Percentiles rank a stretch among this genome's conserved stretches.
Conservation (phyloP, 106 monocot species). For the Dendrobium chrysotoxum region DNA sequence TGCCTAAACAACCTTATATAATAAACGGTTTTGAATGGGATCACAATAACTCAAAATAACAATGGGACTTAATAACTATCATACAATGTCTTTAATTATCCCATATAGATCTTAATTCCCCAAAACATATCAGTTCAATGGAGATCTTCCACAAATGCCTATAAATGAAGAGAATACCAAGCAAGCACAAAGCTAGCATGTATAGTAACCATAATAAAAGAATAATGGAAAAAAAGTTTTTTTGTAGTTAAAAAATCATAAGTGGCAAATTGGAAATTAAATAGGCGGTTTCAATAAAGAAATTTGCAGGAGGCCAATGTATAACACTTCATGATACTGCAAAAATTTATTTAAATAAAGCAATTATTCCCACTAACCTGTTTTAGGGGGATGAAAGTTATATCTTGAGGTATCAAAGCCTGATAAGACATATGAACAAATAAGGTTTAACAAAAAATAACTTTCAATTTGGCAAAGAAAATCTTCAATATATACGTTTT, state of each 20-base stretch:
- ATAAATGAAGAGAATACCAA: background rate
- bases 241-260: background rate
- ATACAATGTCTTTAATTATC: too few species aligned
- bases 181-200: background rate
- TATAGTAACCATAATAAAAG: slow-evolving; percentile 4
- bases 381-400: slow-evolving; percentile 75
- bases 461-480: background rate
- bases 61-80: background rate
- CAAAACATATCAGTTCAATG: background rate
- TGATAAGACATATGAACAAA: slow-evolving; percentile 20
- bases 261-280: background rate
- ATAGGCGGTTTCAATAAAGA: background rate
- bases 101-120: background rate
- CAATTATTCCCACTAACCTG: slow-evolving; percentile 41
- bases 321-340: background rate
- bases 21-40: background rate
- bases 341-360: background rate
- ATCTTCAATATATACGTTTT: background rate
- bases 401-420: slow-evolving; percentile 72
- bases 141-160: background rate
- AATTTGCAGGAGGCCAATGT: background rate
- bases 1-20: background rate
- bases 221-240: background rate
- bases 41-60: background rate
- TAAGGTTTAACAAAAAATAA: background rate